Evolutionary conservation across 345 rosid species (phyloP).

Genomic region (Populus alba): DNA sequence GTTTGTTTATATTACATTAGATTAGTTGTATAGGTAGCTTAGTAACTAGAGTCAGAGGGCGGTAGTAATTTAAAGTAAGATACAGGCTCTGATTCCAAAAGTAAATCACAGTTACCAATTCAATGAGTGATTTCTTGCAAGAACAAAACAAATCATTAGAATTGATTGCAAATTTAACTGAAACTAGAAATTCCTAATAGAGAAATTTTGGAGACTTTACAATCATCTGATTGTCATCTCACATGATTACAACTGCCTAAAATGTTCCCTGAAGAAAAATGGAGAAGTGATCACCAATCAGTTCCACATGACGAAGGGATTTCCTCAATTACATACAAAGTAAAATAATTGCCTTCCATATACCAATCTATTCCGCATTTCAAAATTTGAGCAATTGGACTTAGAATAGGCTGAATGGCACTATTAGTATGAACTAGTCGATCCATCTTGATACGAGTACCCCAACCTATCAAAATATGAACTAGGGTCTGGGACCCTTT

Average conservation of each 20-base stretch:
- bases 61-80: neutral
- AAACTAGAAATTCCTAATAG: neutral
- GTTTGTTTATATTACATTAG: neutral
- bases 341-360: neutral
- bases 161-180: neutral
- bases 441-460: neutral
- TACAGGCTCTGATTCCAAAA: neutral
- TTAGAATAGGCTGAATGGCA: neutral
- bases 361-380: neutral
- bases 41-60: neutral
- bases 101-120: neutral
- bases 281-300: neutral
- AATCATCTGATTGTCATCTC: neutral
- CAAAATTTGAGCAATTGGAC: neutral
- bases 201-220: neutral
- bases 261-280: neutral
- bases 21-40: neutral
- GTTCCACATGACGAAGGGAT: no score
- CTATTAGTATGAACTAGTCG: neutral
- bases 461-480: neutral
- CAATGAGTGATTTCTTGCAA: neutral
- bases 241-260: neutral
- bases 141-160: neutral
- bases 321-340: neutral
- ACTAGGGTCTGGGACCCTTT: neutral